Conservation (phyloP, 148 eudicot species). For the Vaccinium macrocarpon region DNA sequence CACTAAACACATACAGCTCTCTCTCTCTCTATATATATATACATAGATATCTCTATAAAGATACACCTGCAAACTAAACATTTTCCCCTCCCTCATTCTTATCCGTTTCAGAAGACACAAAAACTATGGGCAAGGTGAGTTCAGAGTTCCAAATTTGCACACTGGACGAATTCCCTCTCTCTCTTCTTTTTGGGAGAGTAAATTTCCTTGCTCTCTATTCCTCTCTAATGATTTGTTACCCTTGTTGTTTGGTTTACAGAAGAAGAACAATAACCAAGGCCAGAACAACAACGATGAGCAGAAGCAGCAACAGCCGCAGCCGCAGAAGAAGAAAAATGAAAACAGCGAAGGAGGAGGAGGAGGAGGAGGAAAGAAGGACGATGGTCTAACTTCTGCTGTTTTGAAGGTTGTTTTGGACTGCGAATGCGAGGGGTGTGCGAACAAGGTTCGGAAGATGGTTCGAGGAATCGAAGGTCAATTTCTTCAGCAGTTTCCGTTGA, state of each 20-base stretch:
- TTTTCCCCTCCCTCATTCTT: not conserved
- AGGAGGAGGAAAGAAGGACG: conserved; percentile 25
- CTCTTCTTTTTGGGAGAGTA: not conserved
- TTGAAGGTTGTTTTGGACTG: conserved; percentile 46
- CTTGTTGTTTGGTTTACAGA: conserved; percentile 3
- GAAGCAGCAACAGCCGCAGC: not conserved
- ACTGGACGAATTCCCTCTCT: not conserved
- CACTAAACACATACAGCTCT: not conserved
- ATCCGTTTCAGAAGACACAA: not conserved
- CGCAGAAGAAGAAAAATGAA: not conserved
- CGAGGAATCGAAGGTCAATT: conserved; percentile 33
- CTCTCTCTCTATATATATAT: not conserved
- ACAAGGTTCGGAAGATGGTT: conserved; percentile 29
- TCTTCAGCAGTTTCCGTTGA: not conserved
- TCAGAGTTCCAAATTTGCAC: not conserved
- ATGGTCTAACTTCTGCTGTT: conserved; percentile 16
- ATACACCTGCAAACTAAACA: not conserved
- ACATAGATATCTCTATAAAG: not conserved
- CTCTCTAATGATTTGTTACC: not conserved
- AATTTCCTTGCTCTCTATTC: not conserved
- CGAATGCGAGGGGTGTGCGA: conserved; percentile 50
- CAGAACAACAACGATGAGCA: not conserved
- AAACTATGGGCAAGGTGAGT: conserved; percentile 12
- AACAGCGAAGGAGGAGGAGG: conserved; percentile 12
- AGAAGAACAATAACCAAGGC: conserved; percentile 16